These are phyloP conservation scores for Populus hybrid DNA, from an alignment of 441 rosid species.

Conservation along the genomic window DNA sequence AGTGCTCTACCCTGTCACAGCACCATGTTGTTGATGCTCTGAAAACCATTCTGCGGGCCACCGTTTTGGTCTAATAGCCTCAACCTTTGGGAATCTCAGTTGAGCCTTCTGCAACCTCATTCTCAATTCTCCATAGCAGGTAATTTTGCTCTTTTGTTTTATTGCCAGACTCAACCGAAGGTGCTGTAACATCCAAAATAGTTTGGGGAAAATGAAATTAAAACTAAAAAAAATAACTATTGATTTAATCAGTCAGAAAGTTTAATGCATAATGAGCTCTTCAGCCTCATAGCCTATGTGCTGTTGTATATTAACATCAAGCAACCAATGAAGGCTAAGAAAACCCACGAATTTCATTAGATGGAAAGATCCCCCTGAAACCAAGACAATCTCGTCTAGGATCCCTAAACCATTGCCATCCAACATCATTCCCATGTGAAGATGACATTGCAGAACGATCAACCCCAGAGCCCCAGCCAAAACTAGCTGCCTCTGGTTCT, in stretches of 20 bases:
- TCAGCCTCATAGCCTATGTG: not conserved
- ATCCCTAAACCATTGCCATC: conserved; percentile 91
- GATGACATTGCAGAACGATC: conserved; percentile 55
- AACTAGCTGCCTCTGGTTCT: conserved; percentile 63
- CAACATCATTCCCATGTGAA: conserved; percentile 50
- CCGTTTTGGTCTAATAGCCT: conserved; percentile 72
- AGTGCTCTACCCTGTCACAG: conserved; percentile 23
- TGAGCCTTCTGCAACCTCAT: conserved; percentile 42
- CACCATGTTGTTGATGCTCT: conserved; percentile 38
- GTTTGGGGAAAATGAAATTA: not conserved
- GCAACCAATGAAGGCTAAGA: conserved; percentile 5
- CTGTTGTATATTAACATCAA: not conserved
- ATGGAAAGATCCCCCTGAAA: conserved; percentile 70
- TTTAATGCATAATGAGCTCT: too few species aligned
- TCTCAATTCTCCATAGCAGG: conserved; percentile 57
- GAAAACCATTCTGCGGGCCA: conserved; percentile 83
- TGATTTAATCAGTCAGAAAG: not conserved
- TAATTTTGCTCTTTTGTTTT: conserved; percentile 74
- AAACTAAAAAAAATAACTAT: conserved; percentile 11
- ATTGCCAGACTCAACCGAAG: conserved; percentile 74
- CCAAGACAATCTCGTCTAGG: conserved; percentile 84
- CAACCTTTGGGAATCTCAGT: conserved; percentile 78
- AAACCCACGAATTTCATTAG: conserved; percentile 58
- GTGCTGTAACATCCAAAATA: conserved; percentile 48
- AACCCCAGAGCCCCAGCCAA: conserved; percentile 69